Conservation (phyloP, 164 flowering plant genomes). For the Echeveria elegans region DNA sequence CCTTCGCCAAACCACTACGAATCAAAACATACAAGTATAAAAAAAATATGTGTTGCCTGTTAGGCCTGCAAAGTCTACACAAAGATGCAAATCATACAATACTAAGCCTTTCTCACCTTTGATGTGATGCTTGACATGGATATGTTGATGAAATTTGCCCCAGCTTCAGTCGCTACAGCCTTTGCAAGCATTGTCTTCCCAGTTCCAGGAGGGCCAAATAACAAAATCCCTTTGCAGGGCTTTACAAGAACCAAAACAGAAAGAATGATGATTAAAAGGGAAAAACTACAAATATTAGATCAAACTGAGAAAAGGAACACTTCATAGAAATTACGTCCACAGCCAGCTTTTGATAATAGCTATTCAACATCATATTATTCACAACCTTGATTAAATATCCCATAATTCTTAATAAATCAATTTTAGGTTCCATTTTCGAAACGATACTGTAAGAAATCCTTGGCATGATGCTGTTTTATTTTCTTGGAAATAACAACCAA, state of each 20-base stretch:
- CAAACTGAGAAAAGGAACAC: neutral
- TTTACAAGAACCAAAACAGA: constrained; percentile 24
- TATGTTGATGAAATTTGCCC: constrained; percentile 92
- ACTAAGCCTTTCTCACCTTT: constrained; percentile 33
- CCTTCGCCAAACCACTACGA: constrained; percentile 98
- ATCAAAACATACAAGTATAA: neutral
- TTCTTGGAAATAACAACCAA: neutral
- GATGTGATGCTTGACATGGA: constrained; percentile 98
- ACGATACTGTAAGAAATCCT: neutral
- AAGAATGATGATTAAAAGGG: too few relatives aligned
- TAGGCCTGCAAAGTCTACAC: neutral
- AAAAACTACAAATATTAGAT: neutral
- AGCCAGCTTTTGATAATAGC: neutral
- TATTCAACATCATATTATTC: neutral
- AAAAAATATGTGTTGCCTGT: neutral
- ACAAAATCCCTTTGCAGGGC: constrained; percentile 94
- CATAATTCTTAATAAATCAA: neutral
- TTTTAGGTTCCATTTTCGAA: neutral
- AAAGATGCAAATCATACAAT: neutral
- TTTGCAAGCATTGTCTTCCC: constrained; percentile 98
- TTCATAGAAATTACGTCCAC: too few relatives aligned
- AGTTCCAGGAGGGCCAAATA: constrained; percentile 97
- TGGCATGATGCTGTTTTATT: neutral
- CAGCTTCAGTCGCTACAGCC: constrained; percentile 97
- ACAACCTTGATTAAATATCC: neutral